Evolutionary conservation across 2,329 filamentous ascomycete genomes (phyloP), one percentile per base, ranked within the genome.

Genomic region (Penicillium sumatraense): DNA sequence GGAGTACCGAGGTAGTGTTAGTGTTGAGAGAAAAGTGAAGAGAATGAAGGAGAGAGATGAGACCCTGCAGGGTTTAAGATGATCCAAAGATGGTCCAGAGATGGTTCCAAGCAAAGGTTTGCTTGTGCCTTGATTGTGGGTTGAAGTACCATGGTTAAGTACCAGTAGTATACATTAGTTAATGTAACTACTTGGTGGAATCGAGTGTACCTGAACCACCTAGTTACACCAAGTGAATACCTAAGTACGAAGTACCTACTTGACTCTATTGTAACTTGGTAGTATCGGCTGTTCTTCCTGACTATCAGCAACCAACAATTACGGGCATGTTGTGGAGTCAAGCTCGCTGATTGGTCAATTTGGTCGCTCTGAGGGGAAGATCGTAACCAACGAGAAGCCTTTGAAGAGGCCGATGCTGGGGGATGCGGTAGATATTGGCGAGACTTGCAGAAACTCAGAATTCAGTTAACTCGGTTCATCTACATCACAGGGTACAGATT

Each of bases 261-360:
- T n/a, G n/a, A n/a, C n/a, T n/a, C n/a, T n/a, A n/a, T n/a, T n/a
- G n/a, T n/a, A n/a, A n/a, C n/a, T n/a, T n/a, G n/a, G n/a, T n/a
- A n/a, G n/a, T n/a, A n/a, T n/a, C n/a, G n/a, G n/a, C n/a, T n/a
- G n/a, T n/a, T n/a, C n/a, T n/a, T n/a, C n/a, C n/a, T n/a, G n/a
- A n/a, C n/a, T 29, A 29, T 29, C 13, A 29, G 13, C 27, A 9
- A 29, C 27, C 13, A 50, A 41, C 45, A 36, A 38, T 35, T 47
- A 27, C 33, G 49, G 31, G 49, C 59, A 62, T 59, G 59, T 52
- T 53, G 56, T 26, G 23, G 36, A 38, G 21, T 42, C 44, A 33
- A 47, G 36, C 52, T 11, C 9, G 49, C 5, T 53, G 58, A 62
- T 63, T 60, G 61, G 57, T 13, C n/a, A n/a, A n/a, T 26, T 44